These are phyloP conservation scores for Backusella psychrophila DNA, from an alignment of 192 early-diverging fungal species.

Conservation along the genomic window DNA sequence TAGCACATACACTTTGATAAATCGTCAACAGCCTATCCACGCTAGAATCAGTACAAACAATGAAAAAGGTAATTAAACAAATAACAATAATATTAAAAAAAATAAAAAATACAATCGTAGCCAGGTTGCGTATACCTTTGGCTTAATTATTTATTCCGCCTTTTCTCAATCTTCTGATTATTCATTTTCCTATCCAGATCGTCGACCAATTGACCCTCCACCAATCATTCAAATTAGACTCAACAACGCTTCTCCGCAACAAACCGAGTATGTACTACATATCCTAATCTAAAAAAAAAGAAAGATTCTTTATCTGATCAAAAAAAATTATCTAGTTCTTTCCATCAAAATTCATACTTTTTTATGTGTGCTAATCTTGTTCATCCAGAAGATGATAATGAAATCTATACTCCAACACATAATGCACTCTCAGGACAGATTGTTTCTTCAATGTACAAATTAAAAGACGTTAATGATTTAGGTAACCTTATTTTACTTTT, in stretches of 20 bases:
- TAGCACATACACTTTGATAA: slow-evolving; percentile 8
- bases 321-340: slow-evolving; percentile 14
- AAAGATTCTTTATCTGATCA: not conserved
- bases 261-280: slow-evolving; percentile 10
- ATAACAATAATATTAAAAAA: not conserved
- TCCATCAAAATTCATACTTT: slow-evolving; percentile 80
- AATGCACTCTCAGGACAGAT: slow-evolving; percentile 81
- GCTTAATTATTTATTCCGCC: not conserved
- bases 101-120: not conserved
- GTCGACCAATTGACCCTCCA: slow-evolving; percentile 23
- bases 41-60: slow-evolving; percentile 13
- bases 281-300: not conserved
- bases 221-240: slow-evolving; percentile 23
- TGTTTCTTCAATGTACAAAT: slow-evolving; percentile 80
- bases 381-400: slow-evolving; percentile 65
- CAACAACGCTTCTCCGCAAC: not conserved
- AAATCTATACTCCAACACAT: slow-evolving; percentile 66
- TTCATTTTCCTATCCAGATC: slow-evolving; percentile 11
- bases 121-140: not conserved
- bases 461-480: slow-evolving; percentile 76
- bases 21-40: slow-evolving; percentile 16
- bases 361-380: slow-evolving; percentile 92
- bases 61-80: slow-evolving; percentile 11
- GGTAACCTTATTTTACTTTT: slow-evolving; percentile 11
- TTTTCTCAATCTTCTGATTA: not conserved